phyloP scores from a whole-genome alignment of 495 filamentous ascomycete species.

The Penicillium argentinense region DNA sequence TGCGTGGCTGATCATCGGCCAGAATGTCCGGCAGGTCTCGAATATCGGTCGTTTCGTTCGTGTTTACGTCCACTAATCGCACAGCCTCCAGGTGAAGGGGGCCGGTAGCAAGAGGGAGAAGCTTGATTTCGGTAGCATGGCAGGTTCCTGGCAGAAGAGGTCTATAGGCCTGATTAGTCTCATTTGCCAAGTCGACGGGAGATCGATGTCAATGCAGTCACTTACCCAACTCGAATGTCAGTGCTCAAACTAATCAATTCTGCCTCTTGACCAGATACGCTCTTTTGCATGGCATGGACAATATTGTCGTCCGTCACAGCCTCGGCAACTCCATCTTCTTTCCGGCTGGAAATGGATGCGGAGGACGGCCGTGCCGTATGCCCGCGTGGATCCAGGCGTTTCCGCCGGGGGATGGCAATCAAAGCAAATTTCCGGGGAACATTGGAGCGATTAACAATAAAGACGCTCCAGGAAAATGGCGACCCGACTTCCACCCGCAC shows the following conservation, averaged over 20 bases:
- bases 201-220: constrained; percentile 2
- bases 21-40: constrained; percentile 75
- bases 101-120: constrained; percentile 74
- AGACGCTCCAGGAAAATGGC: constrained; percentile 81
- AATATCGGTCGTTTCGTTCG: constrained; percentile 80
- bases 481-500: constrained; percentile 64
- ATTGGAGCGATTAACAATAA: constrained; percentile 79
- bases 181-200: neutral
- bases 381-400: constrained; percentile 63
- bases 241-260: constrained; percentile 81
- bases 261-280: constrained; percentile 64
- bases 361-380: constrained; percentile 50
- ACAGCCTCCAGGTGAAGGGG: constrained; percentile 77
- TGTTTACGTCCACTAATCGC: constrained; percentile 76
- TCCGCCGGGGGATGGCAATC: constrained; percentile 74
- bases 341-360: constrained; percentile 41
- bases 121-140: constrained; percentile 74
- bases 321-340: constrained; percentile 61
- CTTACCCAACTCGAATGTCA: constrained; percentile 78
- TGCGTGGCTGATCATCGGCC: constrained; percentile 41
- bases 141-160: constrained; percentile 75
- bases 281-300: constrained; percentile 79
- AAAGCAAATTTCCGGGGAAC: constrained; percentile 75
- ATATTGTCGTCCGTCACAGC: constrained; percentile 83
- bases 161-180: constrained; percentile 33